Base-by-base conservation (phyloP, 2,329 filamentous ascomycete species). In the Curvularia hawaiiensis region DNA sequence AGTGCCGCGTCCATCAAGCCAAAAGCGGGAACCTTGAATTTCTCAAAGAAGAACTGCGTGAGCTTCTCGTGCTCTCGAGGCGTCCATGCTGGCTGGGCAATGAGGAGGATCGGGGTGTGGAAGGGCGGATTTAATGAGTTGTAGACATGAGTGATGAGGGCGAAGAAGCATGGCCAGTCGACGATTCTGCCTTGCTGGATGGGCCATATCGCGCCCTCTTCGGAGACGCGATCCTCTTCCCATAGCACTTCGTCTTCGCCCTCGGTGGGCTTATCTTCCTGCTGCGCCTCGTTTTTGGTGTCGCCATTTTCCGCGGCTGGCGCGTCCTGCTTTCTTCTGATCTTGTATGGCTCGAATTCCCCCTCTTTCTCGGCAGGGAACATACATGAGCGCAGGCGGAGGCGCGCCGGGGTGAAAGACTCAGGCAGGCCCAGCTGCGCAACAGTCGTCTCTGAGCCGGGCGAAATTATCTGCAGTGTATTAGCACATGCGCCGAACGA, bases 31-130 rank as follows among this genome's bases (percentile, higher is more conserved):
- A 92, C 95, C 79, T 94, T 95, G 73, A 96, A 97, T 78, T 95
- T 96, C 78, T 99, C 95, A 71, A 99, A 99, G 63, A 98, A 87
- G 80, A 97, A 99, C 62, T 95, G 91, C 14, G 93, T 90, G 64
- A 99, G 88, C 39, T 85, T 85, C 78, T 98, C 94, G 73, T 89
- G 89, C 76, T 97, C 92, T 61, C 90, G 88, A 9, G 90, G 87
- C 4, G 92, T 92, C 94, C 95, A 99, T 66, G 88, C 89, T 4
- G 95, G 93, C 66, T 96, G 91, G 8, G 90, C 86, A 77, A 98
- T 90, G 61, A 99, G 86, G 75, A 98, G 84, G 63, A 99, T 91
- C 2, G 95, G 93, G 0, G 94, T 97, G 79, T 97, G 95, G 75
- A 97, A 95, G 3, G 91, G 92, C 26, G 92, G 92, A 59, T 92